Percentiles rank a stretch among this genome's conserved stretches.
These are phyloP conservation scores for Talaromyces sp. DNA, from an alignment of 2,329 filamentous ascomycete genomes.

Conservation along the genomic window DNA sequence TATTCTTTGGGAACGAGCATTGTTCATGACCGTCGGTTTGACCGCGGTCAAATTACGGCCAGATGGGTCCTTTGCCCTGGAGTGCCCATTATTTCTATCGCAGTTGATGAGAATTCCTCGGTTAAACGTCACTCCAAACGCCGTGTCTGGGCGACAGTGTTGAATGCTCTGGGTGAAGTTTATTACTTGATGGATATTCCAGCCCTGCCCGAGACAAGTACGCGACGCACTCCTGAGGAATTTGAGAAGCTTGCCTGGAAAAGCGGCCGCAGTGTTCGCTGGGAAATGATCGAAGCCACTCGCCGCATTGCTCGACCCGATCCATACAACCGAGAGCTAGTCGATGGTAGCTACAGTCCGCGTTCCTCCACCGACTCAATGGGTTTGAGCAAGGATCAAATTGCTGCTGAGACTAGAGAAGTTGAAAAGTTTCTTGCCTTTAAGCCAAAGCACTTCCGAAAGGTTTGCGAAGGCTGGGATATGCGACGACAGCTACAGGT, in stretches of 20 bases:
- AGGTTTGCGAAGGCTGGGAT: conserved; percentile 78
- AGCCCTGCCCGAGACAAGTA: conserved; percentile 21
- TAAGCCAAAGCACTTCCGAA: conserved; percentile 71
- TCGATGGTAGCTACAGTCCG: conserved; percentile 73
- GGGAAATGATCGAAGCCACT: conserved; percentile 74
- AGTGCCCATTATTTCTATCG: conserved; percentile 80
- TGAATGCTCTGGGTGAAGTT: conserved; percentile 89
- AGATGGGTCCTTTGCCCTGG: conserved; percentile 89
- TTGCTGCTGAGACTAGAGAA: conserved; percentile 70
- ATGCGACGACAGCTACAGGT: conserved; percentile 82
- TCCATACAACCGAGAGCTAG: conserved; percentile 61
- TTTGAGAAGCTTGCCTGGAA: conserved; percentile 68
- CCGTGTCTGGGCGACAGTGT: conserved; percentile 82
- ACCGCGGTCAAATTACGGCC: conserved; percentile 72
- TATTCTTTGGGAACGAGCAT: conserved; percentile 66
- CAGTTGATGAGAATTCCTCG: conserved; percentile 77
- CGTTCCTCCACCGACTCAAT: conserved; percentile 69
- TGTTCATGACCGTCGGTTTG: conserved; percentile 56
- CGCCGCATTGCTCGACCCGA: conserved; percentile 66
- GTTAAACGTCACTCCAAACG: conserved; percentile 61
- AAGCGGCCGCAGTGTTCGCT: conserved; percentile 70
- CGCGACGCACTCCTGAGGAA: conserved; percentile 44
- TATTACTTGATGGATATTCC: conserved; percentile 76
- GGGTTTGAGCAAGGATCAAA: conserved; percentile 63
- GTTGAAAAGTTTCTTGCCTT: conserved; percentile 70